phyloP scores from a whole-genome alignment of 306 rosid species.

The Notholithocarpus densiflorus region DNA sequence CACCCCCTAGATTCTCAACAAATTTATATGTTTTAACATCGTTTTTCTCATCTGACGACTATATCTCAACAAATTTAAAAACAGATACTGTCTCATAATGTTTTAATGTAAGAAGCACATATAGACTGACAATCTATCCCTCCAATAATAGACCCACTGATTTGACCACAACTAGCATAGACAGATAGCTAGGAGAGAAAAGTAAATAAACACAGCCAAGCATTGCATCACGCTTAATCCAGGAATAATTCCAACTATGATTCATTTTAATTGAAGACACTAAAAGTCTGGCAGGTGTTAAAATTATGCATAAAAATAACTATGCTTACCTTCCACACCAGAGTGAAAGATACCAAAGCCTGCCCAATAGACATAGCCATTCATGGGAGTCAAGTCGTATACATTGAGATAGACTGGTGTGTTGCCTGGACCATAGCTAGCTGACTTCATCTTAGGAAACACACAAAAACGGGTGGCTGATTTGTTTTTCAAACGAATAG shows the following conservation, averaged over 20 bases:
- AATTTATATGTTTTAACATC: not conserved
- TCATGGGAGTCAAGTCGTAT: constrained; percentile 91
- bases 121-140: not conserved
- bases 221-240: too few relatives aligned
- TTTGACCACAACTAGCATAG: not conserved
- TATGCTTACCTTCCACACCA: constrained; percentile 81
- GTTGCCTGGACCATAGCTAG: constrained; percentile 54
- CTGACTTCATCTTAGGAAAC: constrained; percentile 66
- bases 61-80: not conserved
- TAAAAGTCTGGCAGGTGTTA: not conserved
- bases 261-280: not conserved
- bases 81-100: not conserved
- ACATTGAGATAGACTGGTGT: constrained; percentile 90
- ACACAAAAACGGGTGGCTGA: constrained; percentile 61
- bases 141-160: not conserved
- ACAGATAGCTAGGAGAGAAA: not conserved
- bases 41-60: not conserved
- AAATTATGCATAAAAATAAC: constrained; percentile 11
- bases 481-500: constrained; percentile 76
- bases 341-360: constrained; percentile 97
- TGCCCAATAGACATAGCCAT: constrained; percentile 93
- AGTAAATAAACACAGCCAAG: not conserved
- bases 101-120: not conserved
- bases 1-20: not conserved
- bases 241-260: not conserved